A percentile compares a stretch with the other conserved stretches of the same genome.
These are phyloP conservation scores for Hondaea fermentalgiana DNA, from an alignment of 108 stramenopile genomes.

Conservation along the genomic window DNA sequence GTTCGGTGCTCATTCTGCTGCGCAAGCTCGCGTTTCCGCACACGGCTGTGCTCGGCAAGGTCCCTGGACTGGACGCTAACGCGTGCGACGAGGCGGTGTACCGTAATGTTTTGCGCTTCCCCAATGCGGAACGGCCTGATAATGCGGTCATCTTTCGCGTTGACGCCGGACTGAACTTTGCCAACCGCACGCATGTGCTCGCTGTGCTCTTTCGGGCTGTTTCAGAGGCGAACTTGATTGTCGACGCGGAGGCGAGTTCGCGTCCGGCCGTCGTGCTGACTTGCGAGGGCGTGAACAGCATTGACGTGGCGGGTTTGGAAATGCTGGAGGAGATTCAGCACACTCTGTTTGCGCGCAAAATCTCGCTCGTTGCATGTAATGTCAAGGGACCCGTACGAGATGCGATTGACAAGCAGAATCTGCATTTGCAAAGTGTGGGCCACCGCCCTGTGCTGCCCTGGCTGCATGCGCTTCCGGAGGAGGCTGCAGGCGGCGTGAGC, in stretches of 20 bases:
- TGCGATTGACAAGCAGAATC: background rate
- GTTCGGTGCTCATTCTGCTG: constrained; percentile 54
- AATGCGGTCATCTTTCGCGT: constrained; percentile 54
- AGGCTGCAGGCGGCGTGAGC: too few relatives aligned
- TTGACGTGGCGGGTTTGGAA: background rate
- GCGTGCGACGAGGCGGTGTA: constrained; percentile 32
- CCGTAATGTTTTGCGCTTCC: constrained; percentile 53
- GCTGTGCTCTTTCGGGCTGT: constrained; percentile 28
- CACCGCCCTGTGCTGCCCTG: background rate
- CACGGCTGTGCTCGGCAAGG: constrained; percentile 52
- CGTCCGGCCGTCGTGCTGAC: background rate
- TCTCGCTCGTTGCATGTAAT: background rate
- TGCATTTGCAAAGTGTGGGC: background rate
- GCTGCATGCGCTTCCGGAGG: background rate
- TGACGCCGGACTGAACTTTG: constrained; percentile 61
- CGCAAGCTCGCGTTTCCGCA: constrained; percentile 57
- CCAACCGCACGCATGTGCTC: constrained; percentile 48
- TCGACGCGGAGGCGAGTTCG: background rate
- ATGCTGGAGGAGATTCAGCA: background rate
- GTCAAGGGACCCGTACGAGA: constrained; percentile 2
- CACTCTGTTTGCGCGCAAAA: background rate
- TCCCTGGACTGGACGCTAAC: constrained; percentile 33
- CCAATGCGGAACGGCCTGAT: constrained; percentile 46
- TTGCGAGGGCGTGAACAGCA: background rate
- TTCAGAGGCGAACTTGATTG: background rate